Conservation (phyloP, 2,329 filamentous ascomycete genomes). For the Colletotrichum theobromicola region DNA sequence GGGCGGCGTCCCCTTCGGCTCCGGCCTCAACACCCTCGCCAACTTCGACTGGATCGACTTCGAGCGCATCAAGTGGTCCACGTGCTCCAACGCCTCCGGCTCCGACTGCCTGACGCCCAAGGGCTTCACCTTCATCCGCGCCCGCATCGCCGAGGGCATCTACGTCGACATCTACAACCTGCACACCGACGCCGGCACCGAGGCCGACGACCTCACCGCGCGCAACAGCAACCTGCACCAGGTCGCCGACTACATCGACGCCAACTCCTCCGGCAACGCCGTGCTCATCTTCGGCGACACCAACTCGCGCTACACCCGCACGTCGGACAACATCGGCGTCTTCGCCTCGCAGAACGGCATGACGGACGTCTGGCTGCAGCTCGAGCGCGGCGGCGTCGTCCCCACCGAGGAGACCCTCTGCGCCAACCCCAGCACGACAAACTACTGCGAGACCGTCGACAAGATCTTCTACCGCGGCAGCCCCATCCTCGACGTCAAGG, state of each 20-base stretch:
- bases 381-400: slow-evolving; percentile 50
- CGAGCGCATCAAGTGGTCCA: slow-evolving; percentile 62
- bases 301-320: slow-evolving; percentile 67
- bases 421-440: slow-evolving; percentile 59
- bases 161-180: slow-evolving; percentile 71
- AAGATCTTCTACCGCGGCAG: slow-evolving; percentile 67
- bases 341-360: slow-evolving; percentile 58
- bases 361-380: slow-evolving; percentile 64
- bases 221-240: slow-evolving; percentile 66
- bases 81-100: slow-evolving; percentile 60
- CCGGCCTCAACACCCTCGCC: slow-evolving; percentile 68
- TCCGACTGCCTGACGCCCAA: slow-evolving; percentile 72
- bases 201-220: slow-evolving; percentile 56
- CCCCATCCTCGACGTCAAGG: slow-evolving; percentile 48
- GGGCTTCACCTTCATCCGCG: slow-evolving; percentile 72
- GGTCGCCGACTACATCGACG: slow-evolving; percentile 61
- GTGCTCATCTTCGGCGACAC: slow-evolving; percentile 70
- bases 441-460: slow-evolving; percentile 69
- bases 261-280: slow-evolving; percentile 62
- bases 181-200: slow-evolving; percentile 68
- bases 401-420: slow-evolving; percentile 55
- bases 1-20: slow-evolving; percentile 67
- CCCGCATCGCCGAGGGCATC: slow-evolving; percentile 54
- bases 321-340: slow-evolving; percentile 55
- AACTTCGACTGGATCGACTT: slow-evolving; percentile 63